Evolutionary conservation across 345 rosid genomes (phyloP).

Genomic region (Lepidium didymum): DNA sequence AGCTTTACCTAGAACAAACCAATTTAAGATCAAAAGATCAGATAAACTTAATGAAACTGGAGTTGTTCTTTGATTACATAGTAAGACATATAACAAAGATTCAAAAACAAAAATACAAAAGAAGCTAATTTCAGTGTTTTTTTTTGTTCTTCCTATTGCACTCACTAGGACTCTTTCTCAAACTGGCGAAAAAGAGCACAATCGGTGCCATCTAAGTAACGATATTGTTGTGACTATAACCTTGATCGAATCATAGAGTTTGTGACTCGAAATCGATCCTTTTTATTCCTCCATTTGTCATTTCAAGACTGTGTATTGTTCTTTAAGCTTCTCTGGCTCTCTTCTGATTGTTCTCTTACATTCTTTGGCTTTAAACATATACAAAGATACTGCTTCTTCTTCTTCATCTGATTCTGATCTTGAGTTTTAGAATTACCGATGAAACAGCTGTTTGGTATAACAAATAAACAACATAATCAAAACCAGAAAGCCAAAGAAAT

Average conservation of each 20-base stretch:
- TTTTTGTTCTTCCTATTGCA: slow-evolving; percentile 8
- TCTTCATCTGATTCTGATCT: slow-evolving; percentile 16
- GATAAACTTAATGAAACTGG: slow-evolving; percentile 19
- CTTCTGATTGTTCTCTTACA: slow-evolving; percentile 14
- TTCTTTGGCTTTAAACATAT: slow-evolving; percentile 24
- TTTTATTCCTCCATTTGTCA: slow-evolving; percentile 12
- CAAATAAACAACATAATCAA: slow-evolving; percentile 10
- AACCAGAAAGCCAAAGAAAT: background rate
- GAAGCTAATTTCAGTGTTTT: slow-evolving; percentile 9
- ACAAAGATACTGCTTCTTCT: slow-evolving; percentile 22
- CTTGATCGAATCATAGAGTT: background rate
- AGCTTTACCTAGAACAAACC: background rate
- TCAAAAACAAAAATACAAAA: background rate
- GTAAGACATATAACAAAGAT: slow-evolving; percentile 9
- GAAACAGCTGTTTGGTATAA: slow-evolving; percentile 10
- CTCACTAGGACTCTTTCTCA: slow-evolving; percentile 6
- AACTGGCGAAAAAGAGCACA: slow-evolving; percentile 3
- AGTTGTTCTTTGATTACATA: slow-evolving; percentile 16
- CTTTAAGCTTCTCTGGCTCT: background rate
- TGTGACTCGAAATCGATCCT: slow-evolving; percentile 3
- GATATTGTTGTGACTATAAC: slow-evolving; percentile 10
- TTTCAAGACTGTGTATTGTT: background rate
- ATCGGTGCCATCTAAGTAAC: slow-evolving; percentile 23
- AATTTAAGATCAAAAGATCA: background rate
- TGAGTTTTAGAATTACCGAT: slow-evolving; percentile 11